Evolutionary conservation across 129 eudicot genomes (phyloP), one percentile per base, ranked within the genome.

Genomic region (Glebionis coronaria): DNA sequence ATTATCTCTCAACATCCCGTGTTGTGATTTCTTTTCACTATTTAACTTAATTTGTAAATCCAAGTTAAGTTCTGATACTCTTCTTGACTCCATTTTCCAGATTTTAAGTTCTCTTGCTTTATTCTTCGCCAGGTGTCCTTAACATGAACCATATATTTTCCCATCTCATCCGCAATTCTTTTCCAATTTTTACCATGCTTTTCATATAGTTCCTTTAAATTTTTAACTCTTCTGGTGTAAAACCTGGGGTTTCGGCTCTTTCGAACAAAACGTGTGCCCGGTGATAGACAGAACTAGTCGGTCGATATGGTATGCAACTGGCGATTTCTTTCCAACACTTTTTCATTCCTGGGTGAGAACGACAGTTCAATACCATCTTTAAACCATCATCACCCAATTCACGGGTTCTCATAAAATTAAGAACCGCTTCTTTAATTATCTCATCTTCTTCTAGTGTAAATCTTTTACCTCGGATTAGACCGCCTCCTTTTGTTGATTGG

Each of bases 371-470:
- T 18, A 64, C 55, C 42, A 45, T 64, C 11, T 45, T 45, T 12
- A 64, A 64, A 21, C 69, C 69, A 5, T 64, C 69, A 2, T 64
- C 69, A 23, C 56, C 69, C 55, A 45, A 45, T 13, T 54, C 69
- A 4, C 42, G 23, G 45, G 40, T 20, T 44, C 56, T 21, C 25
- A 63, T 44, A 21, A 44, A 63, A 44, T 45, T 15, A 44, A 63
- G 55, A 63, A 63, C 69, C 2, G 69, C 56, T 44, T 63, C 38
- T 63, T 63, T 44, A 20, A 63, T 5, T 44, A 44, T 63, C 23
- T 12, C 55, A n/a, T 63, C 69, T 20, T 63, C 69, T 63, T 63
- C 69, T 63, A 35, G 69, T 63, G 69, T 63, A 63, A 63, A 63
- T 63, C 69, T 63, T 44, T 63, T 63, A 44, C 69, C 69, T 44